Evolutionary conservation across 805 yeast genomes (phyloP).

Genomic region (Kazachstania martiniae): DNA sequence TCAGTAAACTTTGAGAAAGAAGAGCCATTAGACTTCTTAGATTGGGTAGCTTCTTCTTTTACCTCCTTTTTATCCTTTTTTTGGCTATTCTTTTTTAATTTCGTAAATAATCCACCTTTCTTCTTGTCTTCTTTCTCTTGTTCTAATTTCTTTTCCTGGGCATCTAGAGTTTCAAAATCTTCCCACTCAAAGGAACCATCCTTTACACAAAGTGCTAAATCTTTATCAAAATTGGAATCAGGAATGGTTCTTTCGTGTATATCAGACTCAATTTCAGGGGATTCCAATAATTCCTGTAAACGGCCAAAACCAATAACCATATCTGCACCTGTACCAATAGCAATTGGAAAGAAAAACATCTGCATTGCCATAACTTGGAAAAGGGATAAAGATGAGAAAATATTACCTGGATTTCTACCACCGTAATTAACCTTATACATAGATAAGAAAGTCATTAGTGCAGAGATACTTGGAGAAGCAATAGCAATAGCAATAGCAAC

Average conservation of each 20-base stretch:
- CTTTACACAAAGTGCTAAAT: slow-evolving; percentile 38
- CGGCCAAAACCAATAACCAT: slow-evolving; percentile 52
- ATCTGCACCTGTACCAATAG: slow-evolving; percentile 58
- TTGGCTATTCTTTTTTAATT: no score
- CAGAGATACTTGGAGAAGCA: slow-evolving; percentile 57
- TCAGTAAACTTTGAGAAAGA: slow-evolving; percentile 36
- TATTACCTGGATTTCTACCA: slow-evolving; percentile 43
- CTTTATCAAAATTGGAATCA: slow-evolving; percentile 11
- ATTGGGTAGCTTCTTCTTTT: neutral
- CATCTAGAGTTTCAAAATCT: slow-evolving; percentile 29
- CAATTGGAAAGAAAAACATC: slow-evolving; percentile 59
- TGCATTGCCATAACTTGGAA: slow-evolving; percentile 53
- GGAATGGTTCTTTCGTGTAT: slow-evolving; percentile 9
- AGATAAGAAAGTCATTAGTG: slow-evolving; percentile 48
- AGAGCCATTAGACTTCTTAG: slow-evolving; percentile 7
- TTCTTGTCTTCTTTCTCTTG: no score
- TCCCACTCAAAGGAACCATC: slow-evolving; percentile 65
- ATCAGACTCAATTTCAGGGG: slow-evolving; percentile 29
- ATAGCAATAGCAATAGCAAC: slow-evolving; percentile 53
- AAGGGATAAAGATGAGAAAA: slow-evolving; percentile 61
- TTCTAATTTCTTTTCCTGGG: slow-evolving; percentile 21
- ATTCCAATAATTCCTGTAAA: slow-evolving; percentile 41
- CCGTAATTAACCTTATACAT: slow-evolving; percentile 34
- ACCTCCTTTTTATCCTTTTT: slow-evolving; percentile 4
- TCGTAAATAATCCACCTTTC: no score